Conservation (phyloP, 2,329 filamentous ascomycete genomes). For the Colletotrichum aenigma region DNA sequence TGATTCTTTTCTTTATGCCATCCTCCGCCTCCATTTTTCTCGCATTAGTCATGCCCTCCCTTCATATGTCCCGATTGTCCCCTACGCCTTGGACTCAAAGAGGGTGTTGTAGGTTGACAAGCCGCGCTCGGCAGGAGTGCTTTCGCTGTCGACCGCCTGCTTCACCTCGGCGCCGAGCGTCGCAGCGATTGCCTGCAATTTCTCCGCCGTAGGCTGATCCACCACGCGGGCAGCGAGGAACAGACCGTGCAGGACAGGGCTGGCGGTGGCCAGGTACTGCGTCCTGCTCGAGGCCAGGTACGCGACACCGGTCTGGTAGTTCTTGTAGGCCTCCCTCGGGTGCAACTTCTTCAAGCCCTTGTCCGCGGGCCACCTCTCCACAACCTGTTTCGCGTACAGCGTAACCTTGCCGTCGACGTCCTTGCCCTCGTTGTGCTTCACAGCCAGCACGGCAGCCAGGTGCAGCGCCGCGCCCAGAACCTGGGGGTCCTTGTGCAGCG, state of each 20-base stretch:
- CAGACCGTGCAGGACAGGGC: constrained; percentile 45
- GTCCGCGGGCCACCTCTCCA: constrained; percentile 44
- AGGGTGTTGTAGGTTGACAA: constrained; percentile 26
- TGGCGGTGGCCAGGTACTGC: constrained; percentile 37
- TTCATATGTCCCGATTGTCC: not conserved
- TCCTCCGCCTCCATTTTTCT: not conserved
- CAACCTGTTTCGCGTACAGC: constrained; percentile 40
- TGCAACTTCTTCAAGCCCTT: constrained; percentile 41
- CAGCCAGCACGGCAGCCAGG: constrained; percentile 44
- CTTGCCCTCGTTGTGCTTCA: constrained; percentile 31
- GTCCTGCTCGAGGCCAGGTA: constrained; percentile 37
- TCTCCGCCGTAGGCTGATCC: constrained; percentile 34
- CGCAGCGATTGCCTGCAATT: constrained; percentile 45
- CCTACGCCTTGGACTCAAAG: not conserved
- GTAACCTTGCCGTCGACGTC: constrained; percentile 38
- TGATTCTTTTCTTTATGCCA: not conserved
- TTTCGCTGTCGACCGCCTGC: constrained; percentile 26
- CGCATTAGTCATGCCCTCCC: not conserved
- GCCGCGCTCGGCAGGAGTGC: constrained; percentile 1
- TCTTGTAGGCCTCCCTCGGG: constrained; percentile 31
- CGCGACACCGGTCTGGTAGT: not conserved
- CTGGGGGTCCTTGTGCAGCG: constrained; percentile 46
- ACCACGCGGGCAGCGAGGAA: constrained; percentile 47
- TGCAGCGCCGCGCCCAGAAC: constrained; percentile 46
- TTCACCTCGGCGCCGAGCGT: constrained; percentile 40